Evolutionary conservation across 2,329 filamentous ascomycete species (phyloP).

Genomic region (Sporothrix schenckii): DNA sequence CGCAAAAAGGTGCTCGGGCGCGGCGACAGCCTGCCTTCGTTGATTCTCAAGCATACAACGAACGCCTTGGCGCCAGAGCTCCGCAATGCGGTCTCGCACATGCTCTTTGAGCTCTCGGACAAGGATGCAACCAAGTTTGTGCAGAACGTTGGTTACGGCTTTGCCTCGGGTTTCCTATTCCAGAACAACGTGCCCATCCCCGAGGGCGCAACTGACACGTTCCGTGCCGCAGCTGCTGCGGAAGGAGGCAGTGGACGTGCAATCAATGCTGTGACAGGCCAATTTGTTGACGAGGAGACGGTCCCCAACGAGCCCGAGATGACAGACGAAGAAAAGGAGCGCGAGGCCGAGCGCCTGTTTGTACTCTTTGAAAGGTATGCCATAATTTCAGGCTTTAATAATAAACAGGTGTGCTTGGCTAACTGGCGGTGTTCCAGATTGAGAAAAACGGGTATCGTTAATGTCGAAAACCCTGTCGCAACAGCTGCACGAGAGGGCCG

Average conservation of each 20-base stretch:
- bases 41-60: slow-evolving; percentile 75
- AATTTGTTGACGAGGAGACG: slow-evolving; percentile 71
- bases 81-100: slow-evolving; percentile 71
- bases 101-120: slow-evolving; percentile 86
- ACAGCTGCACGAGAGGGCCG: slow-evolving; percentile 69
- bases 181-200: slow-evolving; percentile 81
- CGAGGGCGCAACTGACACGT: slow-evolving; percentile 48
- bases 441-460: slow-evolving; percentile 73
- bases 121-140: slow-evolving; percentile 80
- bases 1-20: slow-evolving; percentile 76
- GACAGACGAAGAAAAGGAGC: slow-evolving; percentile 88
- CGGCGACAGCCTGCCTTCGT: slow-evolving; percentile 72
- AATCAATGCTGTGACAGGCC: slow-evolving; percentile 86
- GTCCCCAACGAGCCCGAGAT: slow-evolving; percentile 67
- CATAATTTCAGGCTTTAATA: slow-evolving; percentile 30
- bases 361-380: slow-evolving; percentile 81
- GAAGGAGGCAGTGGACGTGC: slow-evolving; percentile 37
- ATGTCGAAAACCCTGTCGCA: slow-evolving; percentile 78
- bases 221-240: slow-evolving; percentile 31
- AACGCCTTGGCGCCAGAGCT: slow-evolving; percentile 72
- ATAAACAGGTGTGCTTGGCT: not conserved
- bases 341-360: slow-evolving; percentile 86
- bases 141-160: slow-evolving; percentile 91
- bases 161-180: slow-evolving; percentile 86
- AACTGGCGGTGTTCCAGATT: slow-evolving; percentile 48